Conservation (phyloP, 2,329 filamentous ascomycete genomes). For the Neonectria hederae region DNA sequence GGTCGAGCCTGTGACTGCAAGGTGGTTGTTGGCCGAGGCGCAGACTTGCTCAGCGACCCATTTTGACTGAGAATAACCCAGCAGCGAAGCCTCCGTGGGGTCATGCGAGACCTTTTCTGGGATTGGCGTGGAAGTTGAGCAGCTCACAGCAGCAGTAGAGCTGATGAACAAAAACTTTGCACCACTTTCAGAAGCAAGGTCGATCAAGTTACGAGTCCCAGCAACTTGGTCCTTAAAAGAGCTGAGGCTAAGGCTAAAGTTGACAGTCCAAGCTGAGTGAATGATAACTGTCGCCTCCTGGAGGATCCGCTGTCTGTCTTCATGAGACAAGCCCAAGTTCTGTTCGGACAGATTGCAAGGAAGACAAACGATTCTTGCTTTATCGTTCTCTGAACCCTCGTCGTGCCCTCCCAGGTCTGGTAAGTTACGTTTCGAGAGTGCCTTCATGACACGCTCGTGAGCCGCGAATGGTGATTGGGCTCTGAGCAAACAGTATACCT, state of each 20-base stretch:
- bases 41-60: constrained; percentile 53
- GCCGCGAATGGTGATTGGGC: constrained; percentile 24
- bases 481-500: constrained; percentile 54
- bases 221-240: constrained; percentile 61
- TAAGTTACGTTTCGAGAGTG: constrained; percentile 10
- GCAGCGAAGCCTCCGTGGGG: constrained; percentile 43
- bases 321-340: constrained; percentile 16
- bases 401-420: constrained; percentile 1
- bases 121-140: constrained; percentile 44
- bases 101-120: constrained; percentile 42
- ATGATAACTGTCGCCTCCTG: constrained; percentile 46
- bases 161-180: constrained; percentile 60
- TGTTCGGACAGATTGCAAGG: constrained; percentile 18
- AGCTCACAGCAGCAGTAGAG: constrained; percentile 56
- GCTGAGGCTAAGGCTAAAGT: constrained; percentile 61
- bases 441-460: constrained; percentile 24
- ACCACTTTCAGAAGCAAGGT: constrained; percentile 40
- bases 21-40: constrained; percentile 44
- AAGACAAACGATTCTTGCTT: constrained; percentile 29
- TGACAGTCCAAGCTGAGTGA: constrained; percentile 64
- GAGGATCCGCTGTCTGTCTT: neutral
- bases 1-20: neutral
- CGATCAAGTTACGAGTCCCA: constrained; percentile 55
- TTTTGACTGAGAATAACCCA: constrained; percentile 57
- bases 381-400: neutral